Evolutionary conservation across 2,329 filamentous ascomycete species (phyloP).

Genomic region (Venturiaceae sp.): DNA sequence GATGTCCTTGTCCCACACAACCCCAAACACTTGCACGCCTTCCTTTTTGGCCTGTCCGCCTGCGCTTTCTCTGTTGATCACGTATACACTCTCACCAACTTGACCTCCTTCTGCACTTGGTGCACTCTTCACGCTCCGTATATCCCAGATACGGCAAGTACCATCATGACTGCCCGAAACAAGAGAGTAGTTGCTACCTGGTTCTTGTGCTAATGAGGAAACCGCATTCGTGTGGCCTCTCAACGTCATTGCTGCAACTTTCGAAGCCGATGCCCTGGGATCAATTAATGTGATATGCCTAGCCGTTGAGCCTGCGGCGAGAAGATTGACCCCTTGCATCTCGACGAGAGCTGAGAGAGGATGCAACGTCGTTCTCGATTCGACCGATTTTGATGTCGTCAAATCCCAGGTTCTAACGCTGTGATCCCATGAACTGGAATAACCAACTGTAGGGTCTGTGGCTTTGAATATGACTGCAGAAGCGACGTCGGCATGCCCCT

Average conservation of each 20-base stretch:
- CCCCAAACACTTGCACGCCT: slow-evolving; percentile 81
- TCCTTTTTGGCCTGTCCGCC: slow-evolving; percentile 50
- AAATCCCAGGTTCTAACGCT: slow-evolving; percentile 86
- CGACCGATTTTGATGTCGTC: slow-evolving; percentile 67
- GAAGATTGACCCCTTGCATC: slow-evolving; percentile 53
- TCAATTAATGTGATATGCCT: slow-evolving; percentile 90
- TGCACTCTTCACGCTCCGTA: slow-evolving; percentile 59
- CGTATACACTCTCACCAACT: slow-evolving; percentile 65
- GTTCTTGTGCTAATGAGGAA: slow-evolving; percentile 48
- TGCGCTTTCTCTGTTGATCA: slow-evolving; percentile 63
- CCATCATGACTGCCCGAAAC: slow-evolving; percentile 88
- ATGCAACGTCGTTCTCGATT: slow-evolving; percentile 74
- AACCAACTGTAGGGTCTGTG: slow-evolving; percentile 76
- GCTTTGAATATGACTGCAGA: slow-evolving; percentile 79
- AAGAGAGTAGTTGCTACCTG: slow-evolving; percentile 67
- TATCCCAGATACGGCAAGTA: slow-evolving; percentile 88
- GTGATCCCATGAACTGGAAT: slow-evolving; percentile 87
- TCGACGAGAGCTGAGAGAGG: slow-evolving; percentile 71
- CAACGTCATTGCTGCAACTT: slow-evolving; percentile 80
- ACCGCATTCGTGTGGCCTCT: slow-evolving; percentile 75
- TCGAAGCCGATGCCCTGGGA: slow-evolving; percentile 64
- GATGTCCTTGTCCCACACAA: slow-evolving; percentile 75
- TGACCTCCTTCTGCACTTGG: slow-evolving; percentile 40
- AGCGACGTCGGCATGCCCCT: slow-evolving; percentile 62
- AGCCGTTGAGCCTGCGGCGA: slow-evolving; percentile 70